Percentiles rank a stretch among this genome's conserved stretches.
Conservation (phyloP, 1,284 basidiomycete genomes). For the Apiotrichum laibachii region DNA sequence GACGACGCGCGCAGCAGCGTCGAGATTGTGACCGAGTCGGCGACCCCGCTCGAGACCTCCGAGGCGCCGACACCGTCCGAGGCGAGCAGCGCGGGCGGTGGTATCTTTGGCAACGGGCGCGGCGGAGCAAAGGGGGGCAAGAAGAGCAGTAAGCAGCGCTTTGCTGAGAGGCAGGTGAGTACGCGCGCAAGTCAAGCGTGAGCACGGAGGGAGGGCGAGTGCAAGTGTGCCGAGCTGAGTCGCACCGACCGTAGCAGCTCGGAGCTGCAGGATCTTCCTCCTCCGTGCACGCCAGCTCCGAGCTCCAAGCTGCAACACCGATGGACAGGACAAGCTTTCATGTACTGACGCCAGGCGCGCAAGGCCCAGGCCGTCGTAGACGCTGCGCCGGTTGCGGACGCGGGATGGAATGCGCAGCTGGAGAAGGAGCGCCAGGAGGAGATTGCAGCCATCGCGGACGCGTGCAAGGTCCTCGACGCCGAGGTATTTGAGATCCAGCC, state of each 20-base stretch:
- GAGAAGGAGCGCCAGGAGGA: conserved; percentile 70
- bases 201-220: no score
- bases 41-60: conserved; percentile 4
- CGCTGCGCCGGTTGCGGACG: conserved; percentile 60
- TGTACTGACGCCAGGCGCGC: conserved; percentile 59
- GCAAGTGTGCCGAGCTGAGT: no score
- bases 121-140: conserved; percentile 46
- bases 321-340: no score
- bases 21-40: background rate
- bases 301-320: background rate
- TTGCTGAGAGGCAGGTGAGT: conserved; percentile 73
- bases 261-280: no score
- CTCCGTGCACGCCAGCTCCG: no score
- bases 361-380: conserved; percentile 70
- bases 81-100: conserved; percentile 2
- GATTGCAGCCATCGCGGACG: conserved; percentile 63
- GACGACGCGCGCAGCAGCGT: no score
- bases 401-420: conserved; percentile 63
- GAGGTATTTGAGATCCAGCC: conserved; percentile 81
- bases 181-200: no score
- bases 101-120: conserved; percentile 10
- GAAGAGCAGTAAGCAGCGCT: conserved; percentile 65
- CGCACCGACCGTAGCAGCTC: no score
- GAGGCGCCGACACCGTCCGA: background rate
- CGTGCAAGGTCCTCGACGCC: conserved; percentile 67